A percentile compares a stretch with the other conserved stretches of the same genome.
phyloP scores from a whole-genome alignment of 768 basidiomycete species.

The Cantharellus anzutake region DNA sequence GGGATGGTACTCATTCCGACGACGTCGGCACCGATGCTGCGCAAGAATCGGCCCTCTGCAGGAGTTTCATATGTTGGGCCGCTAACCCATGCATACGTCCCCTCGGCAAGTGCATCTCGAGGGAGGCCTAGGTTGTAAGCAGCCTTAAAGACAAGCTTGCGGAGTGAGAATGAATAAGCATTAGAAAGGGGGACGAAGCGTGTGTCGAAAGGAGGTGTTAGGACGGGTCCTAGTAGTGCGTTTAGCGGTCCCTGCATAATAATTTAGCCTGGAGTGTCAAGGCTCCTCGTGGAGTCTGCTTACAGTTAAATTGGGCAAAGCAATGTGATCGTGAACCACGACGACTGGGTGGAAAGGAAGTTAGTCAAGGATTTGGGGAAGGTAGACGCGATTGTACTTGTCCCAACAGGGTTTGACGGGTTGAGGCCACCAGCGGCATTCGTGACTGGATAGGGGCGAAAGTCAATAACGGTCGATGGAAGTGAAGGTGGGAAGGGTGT shows the following conservation, averaged over 20 bases:
- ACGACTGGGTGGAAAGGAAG: constrained; percentile 33
- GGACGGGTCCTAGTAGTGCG: constrained; percentile 55
- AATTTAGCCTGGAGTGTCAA: not conserved
- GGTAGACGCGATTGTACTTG: constrained; percentile 30
- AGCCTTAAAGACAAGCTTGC: constrained; percentile 55
- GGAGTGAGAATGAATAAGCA: constrained; percentile 55
- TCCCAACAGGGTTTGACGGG: constrained; percentile 53
- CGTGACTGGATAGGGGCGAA: constrained; percentile 35
- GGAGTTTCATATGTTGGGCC: constrained; percentile 84
- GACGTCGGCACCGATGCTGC: constrained; percentile 63
- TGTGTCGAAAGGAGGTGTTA: constrained; percentile 31
- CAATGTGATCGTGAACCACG: constrained; percentile 68
- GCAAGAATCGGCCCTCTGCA: constrained; percentile 65
- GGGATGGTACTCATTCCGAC: constrained; percentile 91
- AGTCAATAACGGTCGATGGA: not conserved
- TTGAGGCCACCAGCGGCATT: constrained; percentile 79
- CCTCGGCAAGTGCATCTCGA: constrained; percentile 46
- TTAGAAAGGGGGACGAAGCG: constrained; percentile 75
- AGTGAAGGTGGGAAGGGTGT: not conserved
- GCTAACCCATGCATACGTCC: constrained; percentile 77
- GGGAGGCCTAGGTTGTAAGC: constrained; percentile 39
- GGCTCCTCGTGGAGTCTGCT: not conserved
- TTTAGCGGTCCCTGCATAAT: constrained; percentile 38
- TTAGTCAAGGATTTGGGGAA: not conserved
- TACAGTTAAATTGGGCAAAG: constrained; percentile 44